A percentile compares a stretch with the other conserved stretches of the same genome.
Conservation (phyloP, 2,329 filamentous ascomycete genomes). For the Pseudocercospora crystallina region DNA sequence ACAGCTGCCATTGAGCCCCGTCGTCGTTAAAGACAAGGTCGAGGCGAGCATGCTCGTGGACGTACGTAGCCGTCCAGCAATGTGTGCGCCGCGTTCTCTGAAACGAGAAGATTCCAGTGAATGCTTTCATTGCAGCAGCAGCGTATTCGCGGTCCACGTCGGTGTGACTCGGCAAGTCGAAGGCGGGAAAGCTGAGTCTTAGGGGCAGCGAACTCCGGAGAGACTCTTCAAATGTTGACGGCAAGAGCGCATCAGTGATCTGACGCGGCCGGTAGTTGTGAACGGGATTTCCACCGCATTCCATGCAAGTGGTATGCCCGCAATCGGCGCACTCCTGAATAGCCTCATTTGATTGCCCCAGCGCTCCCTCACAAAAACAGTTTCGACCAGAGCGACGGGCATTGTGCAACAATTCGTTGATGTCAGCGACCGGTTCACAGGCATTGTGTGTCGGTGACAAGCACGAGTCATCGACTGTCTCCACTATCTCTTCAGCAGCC, state of each 20-base stretch:
- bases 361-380: conserved; percentile 60
- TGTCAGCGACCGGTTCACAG: background rate
- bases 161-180: background rate
- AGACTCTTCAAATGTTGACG: conserved; percentile 22
- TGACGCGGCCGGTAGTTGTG: conserved; percentile 43
- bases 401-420: conserved; percentile 1
- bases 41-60: conserved; percentile 36
- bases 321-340: conserved; percentile 55
- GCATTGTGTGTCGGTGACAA: background rate
- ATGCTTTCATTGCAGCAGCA: conserved; percentile 18
- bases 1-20: conserved; percentile 32
- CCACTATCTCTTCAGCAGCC: background rate
- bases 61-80: conserved; percentile 45
- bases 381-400: conserved; percentile 17
- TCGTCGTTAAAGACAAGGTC: conserved; percentile 35
- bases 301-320: conserved; percentile 54
- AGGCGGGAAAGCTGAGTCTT: conserved; percentile 13
- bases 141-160: background rate
- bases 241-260: conserved; percentile 32
- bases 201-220: conserved; percentile 24
- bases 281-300: conserved; percentile 56
- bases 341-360: conserved; percentile 35
- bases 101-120: conserved; percentile 38
- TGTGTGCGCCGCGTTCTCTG: conserved; percentile 32
- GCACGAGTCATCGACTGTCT: background rate